Evolutionary conservation across 2,329 filamentous ascomycete genomes (phyloP), one percentile per base, ranked within the genome.

Genomic region (Epichloe festucae): DNA sequence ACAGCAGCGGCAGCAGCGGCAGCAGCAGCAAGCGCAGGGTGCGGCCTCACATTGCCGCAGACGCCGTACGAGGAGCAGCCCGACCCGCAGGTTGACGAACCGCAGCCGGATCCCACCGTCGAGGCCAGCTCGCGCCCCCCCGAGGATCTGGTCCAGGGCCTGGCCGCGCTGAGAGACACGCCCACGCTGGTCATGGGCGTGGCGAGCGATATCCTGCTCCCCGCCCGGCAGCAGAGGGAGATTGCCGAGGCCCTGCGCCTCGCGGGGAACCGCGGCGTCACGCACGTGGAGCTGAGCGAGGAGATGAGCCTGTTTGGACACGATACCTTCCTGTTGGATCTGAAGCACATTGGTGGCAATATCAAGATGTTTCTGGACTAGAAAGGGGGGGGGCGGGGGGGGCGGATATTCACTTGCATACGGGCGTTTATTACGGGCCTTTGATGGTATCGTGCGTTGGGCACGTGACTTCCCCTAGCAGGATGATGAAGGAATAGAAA

Each of bases 191-290:
- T 98, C 11, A 84, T 98, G 73, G 93, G 93, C 36, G 93, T 97
- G 4, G 88, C 89, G 0, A 96, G 89, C 60, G 93, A 98, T 64
- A 97, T 96, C 48, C 72, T 98, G 38, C 98, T 98, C 70, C 93
- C 93, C 0, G 89, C 93, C 0, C 98, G 93, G 91, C 93, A 98
- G 71, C 93, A 98, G 72, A 81, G 87, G 50, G 93, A 98, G 68
- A 84, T 98, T 55, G 91, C 90, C 3, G 84, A 91, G 62, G 85
- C 91, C 3, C 72, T 98, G 56, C 79, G 82, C 54, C 76, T 79
- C 36, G 79, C 78, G 0, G 93, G 93, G 0, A 97, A 95, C 62
- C 75, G 79, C 55, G 81, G 78, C 35, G 90, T 98, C 0, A 84
- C 82, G 44, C 89, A 98, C 67, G 79, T 93, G 14, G 93, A 98